These are phyloP conservation scores for Phytophthora ohioensis DNA, from an alignment of 352 stramenopile species.

Conservation along the genomic window DNA sequence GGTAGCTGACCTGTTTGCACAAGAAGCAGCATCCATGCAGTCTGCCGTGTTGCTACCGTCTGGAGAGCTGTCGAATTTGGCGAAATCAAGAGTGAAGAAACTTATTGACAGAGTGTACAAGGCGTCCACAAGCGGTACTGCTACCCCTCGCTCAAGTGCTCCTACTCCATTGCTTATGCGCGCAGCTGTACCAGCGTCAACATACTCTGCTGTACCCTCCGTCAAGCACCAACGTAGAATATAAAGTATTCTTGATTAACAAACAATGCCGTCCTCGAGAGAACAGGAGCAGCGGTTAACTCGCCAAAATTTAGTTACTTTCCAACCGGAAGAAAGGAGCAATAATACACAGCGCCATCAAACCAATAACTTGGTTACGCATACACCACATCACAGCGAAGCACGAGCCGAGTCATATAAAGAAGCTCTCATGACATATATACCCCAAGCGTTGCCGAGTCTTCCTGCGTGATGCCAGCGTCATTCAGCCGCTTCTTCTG, in stretches of 20 bases:
- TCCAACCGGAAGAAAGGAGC: conserved; percentile 22
- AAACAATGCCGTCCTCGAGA: conserved; percentile 3
- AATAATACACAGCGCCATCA: conserved; percentile 5
- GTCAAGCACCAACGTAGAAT: conserved; percentile 45
- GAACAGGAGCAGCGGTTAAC: conserved; percentile 11
- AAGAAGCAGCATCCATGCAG: conserved; percentile 68
- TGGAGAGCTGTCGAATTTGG: conserved; percentile 58
- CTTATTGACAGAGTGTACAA: conserved; percentile 81
- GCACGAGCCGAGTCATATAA: conserved; percentile 18
- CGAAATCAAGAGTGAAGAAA: conserved; percentile 76
- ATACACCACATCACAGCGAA: conserved; percentile 19
- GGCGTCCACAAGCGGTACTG: conserved; percentile 28
- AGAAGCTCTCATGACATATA: conserved; percentile 44
- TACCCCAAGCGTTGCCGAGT: conserved; percentile 38
- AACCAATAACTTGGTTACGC: conserved; percentile 23
- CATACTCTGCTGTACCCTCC: conserved; percentile 54
- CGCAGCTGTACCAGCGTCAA: conserved; percentile 29
- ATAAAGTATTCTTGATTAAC: conserved; percentile 21
- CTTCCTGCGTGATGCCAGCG: conserved; percentile 51
- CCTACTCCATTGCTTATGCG: conserved; percentile 27
- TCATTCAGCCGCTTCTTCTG: conserved; percentile 63
- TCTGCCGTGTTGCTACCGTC: conserved; percentile 53
- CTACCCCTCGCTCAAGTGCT: conserved; percentile 7
- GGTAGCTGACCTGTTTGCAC: conserved; percentile 63
- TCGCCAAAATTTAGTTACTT: conserved; percentile 8